Base-by-base conservation (phyloP, 805 yeast genomes). In the Kodamaea leandrae region DNA sequence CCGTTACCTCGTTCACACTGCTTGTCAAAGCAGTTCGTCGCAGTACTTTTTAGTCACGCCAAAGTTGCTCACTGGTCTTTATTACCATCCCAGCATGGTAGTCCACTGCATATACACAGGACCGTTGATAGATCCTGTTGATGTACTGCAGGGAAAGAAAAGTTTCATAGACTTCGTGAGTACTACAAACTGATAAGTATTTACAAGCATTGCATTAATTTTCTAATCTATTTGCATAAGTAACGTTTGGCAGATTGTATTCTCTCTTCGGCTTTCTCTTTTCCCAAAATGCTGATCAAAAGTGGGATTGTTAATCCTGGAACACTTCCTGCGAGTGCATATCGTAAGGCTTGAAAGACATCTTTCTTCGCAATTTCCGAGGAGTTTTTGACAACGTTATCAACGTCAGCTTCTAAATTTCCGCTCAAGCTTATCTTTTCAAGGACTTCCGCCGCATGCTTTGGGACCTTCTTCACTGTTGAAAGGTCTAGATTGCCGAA, bases 11-110 rank as follows among this genome's bases (percentile, higher is more conserved):
- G 96, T 91, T 1, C 80, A 84, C 41, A 81, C 84, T 35, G 91
- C 97, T 0, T 86, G 96, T 56, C 47, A 50, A 28, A 55, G 54
- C 6, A 75, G 45, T 51, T 72, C 47, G 60, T 80, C 95, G 2
- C 99, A 93, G 56, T 91, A 89, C 58, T 89, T 93, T 56, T 70
- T 93, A 56, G 86, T 93, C 29, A 93, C 98, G 0, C 99, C 99
- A 0, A 93, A 93, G 61, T 68, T 91, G 43, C 68, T 91, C 46
- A 82, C 93, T 0, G 82, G 83, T 32, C 66, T 93, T 37, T 78
- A 80, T 51, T 89, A 88, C 56, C 86, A 86, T 49, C 78, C 77
- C 13, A 78, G 77, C 43, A 87, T 91, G 96, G 77, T 81, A 45
- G 77, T 91, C 3, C 95, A 86, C 58, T 86, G 96, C 66, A 89